phyloP scores from a whole-genome alignment of 2,329 filamentous ascomycete species.

The Cyphellophora europaea region DNA sequence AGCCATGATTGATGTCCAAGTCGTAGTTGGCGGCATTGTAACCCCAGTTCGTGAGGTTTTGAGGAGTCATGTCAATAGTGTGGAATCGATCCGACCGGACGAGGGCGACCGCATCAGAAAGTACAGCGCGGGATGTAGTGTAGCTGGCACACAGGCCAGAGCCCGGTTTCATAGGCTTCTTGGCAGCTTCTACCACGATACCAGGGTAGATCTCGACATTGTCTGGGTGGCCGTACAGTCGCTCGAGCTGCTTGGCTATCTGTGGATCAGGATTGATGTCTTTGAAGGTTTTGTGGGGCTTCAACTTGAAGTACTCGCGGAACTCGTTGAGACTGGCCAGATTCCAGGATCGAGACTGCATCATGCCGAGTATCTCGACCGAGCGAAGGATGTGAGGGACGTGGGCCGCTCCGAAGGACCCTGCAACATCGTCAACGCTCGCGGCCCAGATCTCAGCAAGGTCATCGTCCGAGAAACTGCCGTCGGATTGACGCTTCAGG shows the following conservation, averaged over 20 bases:
- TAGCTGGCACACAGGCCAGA: slow-evolving; percentile 41
- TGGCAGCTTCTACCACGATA: slow-evolving; percentile 46
- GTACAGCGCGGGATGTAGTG: slow-evolving; percentile 31
- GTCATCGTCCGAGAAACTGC: slow-evolving; percentile 49
- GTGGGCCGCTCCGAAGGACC: slow-evolving; percentile 50
- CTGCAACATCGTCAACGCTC: slow-evolving; percentile 53
- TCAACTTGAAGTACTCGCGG: slow-evolving; percentile 43
- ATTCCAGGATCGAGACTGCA: slow-evolving; percentile 53
- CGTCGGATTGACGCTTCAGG: slow-evolving; percentile 39
- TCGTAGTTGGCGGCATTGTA: slow-evolving; percentile 33
- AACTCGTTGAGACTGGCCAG: slow-evolving; percentile 51
- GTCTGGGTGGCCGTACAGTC: slow-evolving; percentile 43
- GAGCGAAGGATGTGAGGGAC: slow-evolving; percentile 49
- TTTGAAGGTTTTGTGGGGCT: slow-evolving; percentile 40
- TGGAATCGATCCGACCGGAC: slow-evolving; percentile 37
- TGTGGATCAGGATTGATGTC: slow-evolving; percentile 43
- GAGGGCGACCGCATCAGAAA: slow-evolving; percentile 36
- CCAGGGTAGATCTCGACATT: slow-evolving; percentile 51
- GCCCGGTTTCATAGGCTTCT: slow-evolving; percentile 39
- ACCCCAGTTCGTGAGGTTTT: slow-evolving; percentile 34
- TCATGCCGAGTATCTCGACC: slow-evolving; percentile 55
- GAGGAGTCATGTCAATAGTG: slow-evolving; percentile 33
- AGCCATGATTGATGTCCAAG: slow-evolving; percentile 35
- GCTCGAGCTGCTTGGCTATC: slow-evolving; percentile 33
- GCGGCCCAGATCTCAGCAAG: slow-evolving; percentile 47